Base-by-base conservation (phyloP, 1,284 basidiomycete genomes). In the Ustilago crameri region DNA sequence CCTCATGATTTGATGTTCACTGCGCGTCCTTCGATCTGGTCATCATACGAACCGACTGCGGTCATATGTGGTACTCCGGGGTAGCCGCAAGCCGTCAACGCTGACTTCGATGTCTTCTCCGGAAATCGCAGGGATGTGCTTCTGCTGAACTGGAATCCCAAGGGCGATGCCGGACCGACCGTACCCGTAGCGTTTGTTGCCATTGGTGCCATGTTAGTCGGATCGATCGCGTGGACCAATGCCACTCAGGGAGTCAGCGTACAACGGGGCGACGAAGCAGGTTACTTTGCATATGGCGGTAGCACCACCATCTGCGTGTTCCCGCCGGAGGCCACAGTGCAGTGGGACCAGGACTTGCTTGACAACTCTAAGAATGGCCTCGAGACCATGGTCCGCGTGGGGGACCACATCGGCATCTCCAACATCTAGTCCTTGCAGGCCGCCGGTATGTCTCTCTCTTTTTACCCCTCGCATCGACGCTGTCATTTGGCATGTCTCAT, bases 301-400 rank as follows among this genome's bases (percentile, higher is more conserved):
- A 74, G 66, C 4, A 81, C 79, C 9, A 53, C 70, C 14, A 59
- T 81, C 26, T 48, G 55, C n/a, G 56, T 76, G 34, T 73, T 73
- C 40, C 64, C 70, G 8, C 70, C 70, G 15, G 55, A 54, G 14
- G 60, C 64, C 53, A 73, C 67, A 48, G 87, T 96, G 5, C 86
- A 90, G 78, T 97, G 93, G 90, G 95, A 98, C 78, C 90, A 93
- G 72, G 95, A 98, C 82, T 84, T 97, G n/a, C 76, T 93, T 18
- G 87, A 91, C 41, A 89, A 88, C 70, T 91, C 90, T 34, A 75
- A 84, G 53, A 83, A 85, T 51, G 85, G 86, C 15, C 85, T 91
- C 51, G 92, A 93, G 84, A 92, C 91, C n/a, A 84, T 91, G 10
- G 87, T 93, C 30, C 88, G 89, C 83, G 90, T 90, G 3, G 78